phyloP scores from a whole-genome alignment of 2,329 filamentous ascomycete species.

The Neonectria hederae region DNA sequence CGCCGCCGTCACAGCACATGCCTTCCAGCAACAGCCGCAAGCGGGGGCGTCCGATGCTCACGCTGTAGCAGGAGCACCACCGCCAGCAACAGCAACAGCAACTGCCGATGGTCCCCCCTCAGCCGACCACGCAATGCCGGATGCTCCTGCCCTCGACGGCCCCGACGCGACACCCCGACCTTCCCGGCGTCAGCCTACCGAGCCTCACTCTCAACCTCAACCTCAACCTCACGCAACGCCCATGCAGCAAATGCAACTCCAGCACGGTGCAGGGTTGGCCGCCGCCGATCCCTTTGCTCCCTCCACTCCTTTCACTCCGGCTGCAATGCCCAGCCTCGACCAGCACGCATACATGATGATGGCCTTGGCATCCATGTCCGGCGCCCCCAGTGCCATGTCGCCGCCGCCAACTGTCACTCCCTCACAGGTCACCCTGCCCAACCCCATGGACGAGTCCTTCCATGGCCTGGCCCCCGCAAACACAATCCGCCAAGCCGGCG shows the following conservation, averaged over 20 bases:
- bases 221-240: conserved; percentile 34
- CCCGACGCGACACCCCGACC: conserved; percentile 19
- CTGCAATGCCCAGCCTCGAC: conserved; percentile 46
- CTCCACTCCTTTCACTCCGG: conserved; percentile 47
- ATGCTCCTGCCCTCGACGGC: conserved; percentile 29
- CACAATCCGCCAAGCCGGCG: conserved; percentile 47
- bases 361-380: conserved; percentile 54
- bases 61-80: conserved; percentile 10
- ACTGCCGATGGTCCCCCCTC: conserved; percentile 22
- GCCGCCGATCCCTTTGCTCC: conserved; percentile 43
- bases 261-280: conserved; percentile 28
- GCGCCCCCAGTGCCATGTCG: conserved; percentile 49
- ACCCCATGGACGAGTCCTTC: conserved; percentile 45
- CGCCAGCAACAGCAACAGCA: neutral
- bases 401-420: conserved; percentile 57
- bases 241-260: conserved; percentile 31
- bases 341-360: conserved; percentile 57
- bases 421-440: conserved; percentile 56
- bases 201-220: conserved; percentile 6
- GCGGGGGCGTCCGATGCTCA: conserved; percentile 28
- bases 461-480: conserved; percentile 43
- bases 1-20: conserved; percentile 15
- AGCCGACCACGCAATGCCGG: conserved; percentile 36
- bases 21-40: conserved; percentile 31
- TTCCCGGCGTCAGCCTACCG: conserved; percentile 13